Percentiles rank a stretch among this genome's conserved stretches.
phyloP scores from a whole-genome alignment of 2,329 filamentous ascomycete species.

The Alternaria sp. region DNA sequence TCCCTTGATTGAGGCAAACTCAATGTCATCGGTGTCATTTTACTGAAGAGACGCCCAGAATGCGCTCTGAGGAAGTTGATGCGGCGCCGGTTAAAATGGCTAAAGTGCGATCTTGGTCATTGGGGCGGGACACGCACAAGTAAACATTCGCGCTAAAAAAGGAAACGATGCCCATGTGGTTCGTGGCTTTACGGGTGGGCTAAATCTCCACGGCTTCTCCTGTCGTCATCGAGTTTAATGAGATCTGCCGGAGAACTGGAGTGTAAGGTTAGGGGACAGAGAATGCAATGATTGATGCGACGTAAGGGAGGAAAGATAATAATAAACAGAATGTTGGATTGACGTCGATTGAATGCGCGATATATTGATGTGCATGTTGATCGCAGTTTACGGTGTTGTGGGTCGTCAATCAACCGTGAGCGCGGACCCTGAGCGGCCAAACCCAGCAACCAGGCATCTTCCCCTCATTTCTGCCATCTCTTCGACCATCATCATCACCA shows the following conservation, averaged over 20 bases:
- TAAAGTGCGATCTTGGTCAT: slow-evolving; percentile 1
- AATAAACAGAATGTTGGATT: neutral
- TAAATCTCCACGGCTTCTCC: neutral
- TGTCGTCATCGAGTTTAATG: slow-evolving; percentile 2
- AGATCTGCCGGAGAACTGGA: neutral
- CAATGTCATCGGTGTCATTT: neutral
- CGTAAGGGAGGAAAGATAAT: neutral
- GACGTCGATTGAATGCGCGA: neutral
- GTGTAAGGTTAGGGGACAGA: neutral
- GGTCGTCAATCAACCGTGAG: slow-evolving; percentile 8
- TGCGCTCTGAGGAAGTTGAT: neutral
- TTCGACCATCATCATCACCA: neutral
- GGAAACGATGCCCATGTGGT: neutral
- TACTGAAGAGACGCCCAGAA: neutral
- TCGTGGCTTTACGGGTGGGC: slow-evolving; percentile 8
- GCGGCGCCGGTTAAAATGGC: slow-evolving; percentile 7
- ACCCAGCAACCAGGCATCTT: slow-evolving; percentile 17
- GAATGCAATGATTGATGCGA: neutral
- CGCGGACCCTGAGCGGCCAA: slow-evolving; percentile 15
- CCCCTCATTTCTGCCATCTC: neutral
- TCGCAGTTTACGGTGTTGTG: slow-evolving; percentile 7
- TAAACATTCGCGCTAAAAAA: neutral
- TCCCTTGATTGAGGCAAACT: neutral
- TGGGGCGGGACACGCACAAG: neutral
- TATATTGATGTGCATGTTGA: slow-evolving; percentile 19